These are phyloP conservation scores for Chaetomium sp. DNA, from an alignment of 2,329 filamentous ascomycete species.

Conservation along the genomic window DNA sequence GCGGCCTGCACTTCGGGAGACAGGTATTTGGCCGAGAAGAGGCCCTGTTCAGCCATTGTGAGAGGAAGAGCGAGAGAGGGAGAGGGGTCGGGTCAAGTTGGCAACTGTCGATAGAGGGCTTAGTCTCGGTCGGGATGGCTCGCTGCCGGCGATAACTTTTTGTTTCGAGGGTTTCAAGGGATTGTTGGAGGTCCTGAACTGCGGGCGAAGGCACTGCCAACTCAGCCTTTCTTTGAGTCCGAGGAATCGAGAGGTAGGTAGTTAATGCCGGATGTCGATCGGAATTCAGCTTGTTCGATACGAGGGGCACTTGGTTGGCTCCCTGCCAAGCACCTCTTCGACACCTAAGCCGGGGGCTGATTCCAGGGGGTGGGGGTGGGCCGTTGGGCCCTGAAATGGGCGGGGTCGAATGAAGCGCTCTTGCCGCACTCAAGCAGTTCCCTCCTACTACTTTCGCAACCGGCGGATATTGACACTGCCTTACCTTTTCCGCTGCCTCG, in stretches of 20 bases:
- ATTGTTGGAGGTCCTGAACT: not conserved
- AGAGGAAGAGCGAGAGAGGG: not conserved
- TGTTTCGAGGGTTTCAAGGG: not conserved
- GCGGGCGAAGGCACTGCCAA: not conserved
- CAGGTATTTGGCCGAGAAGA: constrained; percentile 79
- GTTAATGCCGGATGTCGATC: not conserved
- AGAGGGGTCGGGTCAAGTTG: not conserved
- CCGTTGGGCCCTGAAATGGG: not conserved
- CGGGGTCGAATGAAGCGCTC: not conserved
- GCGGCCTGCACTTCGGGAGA: constrained; percentile 70
- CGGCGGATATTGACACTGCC: not conserved
- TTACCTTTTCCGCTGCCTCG: not conserved
- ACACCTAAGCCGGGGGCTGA: not conserved
- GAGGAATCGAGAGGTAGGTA: too few relatives aligned
- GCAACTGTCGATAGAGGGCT: constrained; percentile 12
- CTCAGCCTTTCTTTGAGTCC: not conserved
- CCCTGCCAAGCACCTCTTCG: not conserved
- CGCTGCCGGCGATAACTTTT: not conserved
- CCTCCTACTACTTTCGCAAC: not conserved
- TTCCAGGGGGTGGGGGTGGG: not conserved
- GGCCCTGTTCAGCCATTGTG: constrained; percentile 54
- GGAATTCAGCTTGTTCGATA: constrained; percentile 7
- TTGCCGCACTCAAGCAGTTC: not conserved
- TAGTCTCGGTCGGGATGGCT: not conserved
- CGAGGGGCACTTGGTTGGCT: not conserved